Conservation (phyloP, 2,329 filamentous ascomycete genomes). For the Aureobasidium sp. region DNA sequence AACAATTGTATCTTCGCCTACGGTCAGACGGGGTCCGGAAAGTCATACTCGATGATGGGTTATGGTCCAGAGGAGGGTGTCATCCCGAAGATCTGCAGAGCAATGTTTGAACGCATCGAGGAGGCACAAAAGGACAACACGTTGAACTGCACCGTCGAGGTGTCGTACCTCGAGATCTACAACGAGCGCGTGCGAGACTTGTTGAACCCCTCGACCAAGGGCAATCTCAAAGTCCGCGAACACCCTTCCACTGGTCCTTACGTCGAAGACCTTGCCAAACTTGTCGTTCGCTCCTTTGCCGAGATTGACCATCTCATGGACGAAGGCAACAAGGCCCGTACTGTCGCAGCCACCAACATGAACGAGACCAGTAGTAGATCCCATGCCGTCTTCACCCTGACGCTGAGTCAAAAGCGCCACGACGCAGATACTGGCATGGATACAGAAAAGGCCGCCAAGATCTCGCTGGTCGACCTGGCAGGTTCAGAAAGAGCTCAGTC, state of each 20-base stretch:
- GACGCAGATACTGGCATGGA: slow-evolving; percentile 94
- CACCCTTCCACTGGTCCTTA: slow-evolving; percentile 97
- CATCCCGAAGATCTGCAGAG: slow-evolving; percentile 92
- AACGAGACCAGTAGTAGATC: slow-evolving; percentile 98
- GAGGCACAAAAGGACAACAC: slow-evolving; percentile 63
- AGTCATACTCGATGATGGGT: slow-evolving; percentile 99
- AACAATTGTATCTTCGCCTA: slow-evolving; percentile 99
- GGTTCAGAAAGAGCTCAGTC: slow-evolving; percentile 97
- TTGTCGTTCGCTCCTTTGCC: slow-evolving; percentile 84
- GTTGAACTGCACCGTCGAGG: slow-evolving; percentile 85
- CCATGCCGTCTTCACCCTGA: slow-evolving; percentile 95
- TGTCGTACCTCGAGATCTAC: slow-evolving; percentile 98
- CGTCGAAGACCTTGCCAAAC: slow-evolving; percentile 92
- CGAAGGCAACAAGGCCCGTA: slow-evolving; percentile 96
- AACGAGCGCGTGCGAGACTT: slow-evolving; percentile 95
- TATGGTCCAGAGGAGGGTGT: slow-evolving; percentile 94
- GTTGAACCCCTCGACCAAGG: slow-evolving; percentile 89
- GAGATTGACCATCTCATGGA: slow-evolving; percentile 99
- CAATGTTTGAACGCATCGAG: slow-evolving; percentile 88
- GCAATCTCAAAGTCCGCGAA: slow-evolving; percentile 93
- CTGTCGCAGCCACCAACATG: slow-evolving; percentile 98
- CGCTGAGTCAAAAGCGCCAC: slow-evolving; percentile 85
- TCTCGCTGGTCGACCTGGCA: slow-evolving; percentile 93
- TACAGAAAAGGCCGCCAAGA: slow-evolving; percentile 95
- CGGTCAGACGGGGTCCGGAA: slow-evolving; percentile 95